Base-by-base conservation (phyloP, 192 early-diverging fungal species). In the Dispira simplex region DNA sequence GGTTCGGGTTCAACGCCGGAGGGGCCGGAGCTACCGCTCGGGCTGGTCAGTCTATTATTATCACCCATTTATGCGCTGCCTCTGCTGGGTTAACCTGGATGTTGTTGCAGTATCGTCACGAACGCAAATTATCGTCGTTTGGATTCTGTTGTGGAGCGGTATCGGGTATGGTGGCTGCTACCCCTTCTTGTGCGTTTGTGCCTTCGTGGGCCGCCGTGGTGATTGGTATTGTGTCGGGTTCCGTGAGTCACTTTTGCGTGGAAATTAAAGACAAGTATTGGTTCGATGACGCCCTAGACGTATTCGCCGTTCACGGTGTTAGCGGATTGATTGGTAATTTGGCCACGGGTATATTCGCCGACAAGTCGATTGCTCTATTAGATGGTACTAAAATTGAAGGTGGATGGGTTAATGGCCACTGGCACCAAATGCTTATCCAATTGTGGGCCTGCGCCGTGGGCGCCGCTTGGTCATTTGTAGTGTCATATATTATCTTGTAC, bases 1-100 rank as follows among this genome's bases (percentile, higher is more conserved):
- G 94, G 94, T 89, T 90, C 67, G 92, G 91, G 0, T 98, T 98
- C 79, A 96, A 98, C 73, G 93, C 85, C 57, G 95, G 93, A 46
- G 87, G 85, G 13, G 73, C 88, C 39, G 78, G 81, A 2, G 85
- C 87, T 32, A 93, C 89, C 63, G 66, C 88, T 32, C 86, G 95
- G 60, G 90, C 92, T 46, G 90, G 81, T 39, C 86, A 90, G 84
- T 92, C 93, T 23, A 83, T 79, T 44, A 69, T 87, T 23, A 86
- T 88, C 51, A 96, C 92, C 20, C 91, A 95, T 71, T 65, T 97
- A 45, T 83, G 92, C 56, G 87, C 91, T 20, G 81, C 89, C 44
- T 71, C 84, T 43, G 93, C 84, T 46, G 90, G 84, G 13, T 67
- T 97, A 13, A 76, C 88, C 23, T 97, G 96, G 96, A 80, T 89